These are phyloP conservation scores for Nemania sp. DNA, from an alignment of 2,329 filamentous ascomycete species.

Conservation along the genomic window DNA sequence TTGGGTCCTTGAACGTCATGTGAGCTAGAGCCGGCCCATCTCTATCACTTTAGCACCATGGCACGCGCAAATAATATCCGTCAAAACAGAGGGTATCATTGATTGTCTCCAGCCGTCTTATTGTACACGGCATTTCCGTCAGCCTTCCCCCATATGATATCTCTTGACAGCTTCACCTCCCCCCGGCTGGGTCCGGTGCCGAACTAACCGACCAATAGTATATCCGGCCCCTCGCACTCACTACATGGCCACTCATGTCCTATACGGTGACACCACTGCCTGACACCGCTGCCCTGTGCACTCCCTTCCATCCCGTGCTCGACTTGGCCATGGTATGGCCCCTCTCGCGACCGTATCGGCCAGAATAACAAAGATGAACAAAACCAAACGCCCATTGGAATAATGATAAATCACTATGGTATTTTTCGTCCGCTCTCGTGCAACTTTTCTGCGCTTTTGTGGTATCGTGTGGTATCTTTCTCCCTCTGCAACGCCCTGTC, in stretches of 20 bases:
- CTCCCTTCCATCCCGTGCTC: constrained; percentile 6
- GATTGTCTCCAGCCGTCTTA: constrained; percentile 27
- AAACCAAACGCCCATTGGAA: constrained; percentile 17
- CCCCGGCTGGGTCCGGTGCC: neutral
- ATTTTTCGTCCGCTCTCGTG: constrained; percentile 33
- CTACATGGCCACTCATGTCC: too few species aligned
- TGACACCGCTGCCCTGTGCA: neutral
- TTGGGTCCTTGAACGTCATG: neutral
- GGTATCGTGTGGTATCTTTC: constrained; percentile 38
- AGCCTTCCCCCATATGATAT: neutral
- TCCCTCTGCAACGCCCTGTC: constrained; percentile 41
- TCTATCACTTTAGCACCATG: constrained; percentile 8
- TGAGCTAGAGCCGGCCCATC: constrained; percentile 12
- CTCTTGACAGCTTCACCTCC: constrained; percentile 1
- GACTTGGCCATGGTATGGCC: constrained; percentile 1
- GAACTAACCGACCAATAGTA: constrained; percentile 13
- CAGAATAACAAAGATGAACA: constrained; percentile 8
- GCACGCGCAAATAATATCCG: neutral
- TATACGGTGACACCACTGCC: too few species aligned
- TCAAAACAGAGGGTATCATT: constrained; percentile 33
- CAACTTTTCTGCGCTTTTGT: constrained; percentile 39
- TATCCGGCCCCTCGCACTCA: too few species aligned
- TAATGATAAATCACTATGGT: constrained; percentile 30
- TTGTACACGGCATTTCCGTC: constrained; percentile 25
- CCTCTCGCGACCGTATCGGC: constrained; percentile 1